These are phyloP conservation scores for Penicillium sp. DNA, from an alignment of 2,329 filamentous ascomycete genomes.

Conservation along the genomic window DNA sequence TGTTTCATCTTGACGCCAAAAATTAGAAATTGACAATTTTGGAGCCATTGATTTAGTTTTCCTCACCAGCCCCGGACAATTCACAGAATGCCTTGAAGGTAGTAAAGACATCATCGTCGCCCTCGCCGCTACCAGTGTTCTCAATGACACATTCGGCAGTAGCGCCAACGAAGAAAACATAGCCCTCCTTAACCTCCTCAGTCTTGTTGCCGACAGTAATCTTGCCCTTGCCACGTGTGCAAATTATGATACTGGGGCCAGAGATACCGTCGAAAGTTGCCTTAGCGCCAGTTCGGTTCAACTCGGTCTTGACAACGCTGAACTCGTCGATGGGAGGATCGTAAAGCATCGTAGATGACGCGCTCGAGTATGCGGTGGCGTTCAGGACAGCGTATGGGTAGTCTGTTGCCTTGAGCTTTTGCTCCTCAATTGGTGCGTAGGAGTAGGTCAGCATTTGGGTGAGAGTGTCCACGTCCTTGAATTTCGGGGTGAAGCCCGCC, in stretches of 20 bases:
- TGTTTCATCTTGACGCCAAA: slow-evolving; percentile 12
- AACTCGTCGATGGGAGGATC: slow-evolving; percentile 98
- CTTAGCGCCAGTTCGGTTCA: slow-evolving; percentile 71
- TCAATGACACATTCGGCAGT: slow-evolving; percentile 81
- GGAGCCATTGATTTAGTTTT: slow-evolving; percentile 38
- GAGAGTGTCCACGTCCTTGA: slow-evolving; percentile 90
- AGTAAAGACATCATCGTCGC: slow-evolving; percentile 68
- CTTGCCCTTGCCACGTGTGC: slow-evolving; percentile 76
- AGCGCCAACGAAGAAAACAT: slow-evolving; percentile 82
- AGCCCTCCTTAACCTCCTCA: slow-evolving; percentile 70
- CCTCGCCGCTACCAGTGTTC: slow-evolving; percentile 54
- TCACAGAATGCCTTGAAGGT: slow-evolving; percentile 96
- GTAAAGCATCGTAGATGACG: slow-evolving; percentile 72
- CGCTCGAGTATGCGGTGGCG: slow-evolving; percentile 74
- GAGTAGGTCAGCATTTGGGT: slow-evolving; percentile 92
- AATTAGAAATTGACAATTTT: slow-evolving; percentile 25
- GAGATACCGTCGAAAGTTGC: slow-evolving; percentile 83
- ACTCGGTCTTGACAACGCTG: slow-evolving; percentile 75
- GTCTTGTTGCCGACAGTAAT: slow-evolving; percentile 82
- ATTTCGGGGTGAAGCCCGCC: slow-evolving; percentile 96
- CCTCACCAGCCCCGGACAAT: slow-evolving; percentile 55
- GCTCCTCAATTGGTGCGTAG: slow-evolving; percentile 89
- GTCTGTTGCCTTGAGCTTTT: slow-evolving; percentile 84
- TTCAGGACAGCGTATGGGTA: slow-evolving; percentile 87
- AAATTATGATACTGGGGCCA: slow-evolving; percentile 90